Evolutionary conservation across 495 filamentous ascomycete genomes (phyloP), one percentile per base, ranked within the genome.

Genomic region (Staphylotrichum tortipilum): DNA sequence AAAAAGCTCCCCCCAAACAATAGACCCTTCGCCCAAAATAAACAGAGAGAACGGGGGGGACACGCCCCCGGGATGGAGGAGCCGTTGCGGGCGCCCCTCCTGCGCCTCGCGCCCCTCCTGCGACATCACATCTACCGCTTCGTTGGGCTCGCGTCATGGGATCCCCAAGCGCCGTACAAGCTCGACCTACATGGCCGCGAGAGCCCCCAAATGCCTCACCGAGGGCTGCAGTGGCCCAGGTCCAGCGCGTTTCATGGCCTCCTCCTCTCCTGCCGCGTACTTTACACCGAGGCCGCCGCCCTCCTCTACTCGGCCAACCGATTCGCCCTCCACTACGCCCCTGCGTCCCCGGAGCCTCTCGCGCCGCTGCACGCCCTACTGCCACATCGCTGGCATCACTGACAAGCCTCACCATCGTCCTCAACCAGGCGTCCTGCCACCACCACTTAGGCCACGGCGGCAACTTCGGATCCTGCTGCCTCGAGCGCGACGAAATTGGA

Each of bases 401-500:
- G 17, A 33, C 17, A 18, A 22, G 5, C 9, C 41, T 44, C 41
- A 44, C 9, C 1, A 31, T 44, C 10, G 28, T 44, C 1, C 41
- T 44, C 18, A 33, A 44, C 41, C 41, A 44, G 18, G 41, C 41
- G 17, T 31, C 41, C 17, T 44, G 41, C 28, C 41, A 44, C 29
- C 41, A 44, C 26, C 26, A 22, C 21, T 41, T 41, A 4, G 11
- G 11, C 22, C n/a, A 14, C n/a, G 26, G 26, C 26, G 26, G 26
- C 6, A 4, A n/a, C 41, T 33, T 19, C 11, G 2, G 9, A 3
- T 7, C 0, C 8, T 44, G 41, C 17, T 44, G 41, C 26, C 26
- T 28, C 26, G 26, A 28, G 10, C 26, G 26, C 26, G 10, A 28
- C 26, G 26, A 28, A 10, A 28, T 2, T 10, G 26, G 26, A 5